Evolutionary conservation across 805 yeast genomes (phyloP).

Genomic region (Nakazawaea holstii): DNA sequence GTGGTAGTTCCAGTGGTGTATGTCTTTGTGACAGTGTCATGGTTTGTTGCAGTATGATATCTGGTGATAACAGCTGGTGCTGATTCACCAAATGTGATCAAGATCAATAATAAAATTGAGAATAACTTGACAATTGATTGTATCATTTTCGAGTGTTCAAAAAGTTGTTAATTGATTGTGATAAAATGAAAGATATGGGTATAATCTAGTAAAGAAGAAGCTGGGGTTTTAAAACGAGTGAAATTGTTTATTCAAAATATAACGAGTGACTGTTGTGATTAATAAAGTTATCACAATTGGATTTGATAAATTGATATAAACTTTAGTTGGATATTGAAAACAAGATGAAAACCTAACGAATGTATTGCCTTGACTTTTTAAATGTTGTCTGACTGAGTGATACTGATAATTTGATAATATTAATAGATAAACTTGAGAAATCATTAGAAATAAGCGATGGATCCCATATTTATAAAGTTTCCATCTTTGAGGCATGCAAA

Average conservation of each 20-base stretch:
- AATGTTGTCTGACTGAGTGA: too few relatives aligned
- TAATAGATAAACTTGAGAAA: too few relatives aligned
- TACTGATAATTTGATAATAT: too few relatives aligned
- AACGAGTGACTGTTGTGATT: constrained; percentile 9
- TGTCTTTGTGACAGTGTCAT: constrained; percentile 23
- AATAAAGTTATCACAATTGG: neutral
- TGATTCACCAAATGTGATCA: constrained; percentile 6
- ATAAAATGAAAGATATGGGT: too few relatives aligned
- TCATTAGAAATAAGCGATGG: too few relatives aligned
- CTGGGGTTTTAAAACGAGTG: too few relatives aligned
- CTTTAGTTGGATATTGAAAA: neutral
- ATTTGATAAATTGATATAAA: neutral
- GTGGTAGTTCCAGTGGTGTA: constrained; percentile 42
- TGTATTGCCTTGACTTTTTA: neutral
- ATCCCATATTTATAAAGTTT: too few relatives aligned
- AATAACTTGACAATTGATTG: neutral
- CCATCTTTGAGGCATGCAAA: too few relatives aligned
- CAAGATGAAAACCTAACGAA: too few relatives aligned
- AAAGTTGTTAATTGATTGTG: neutral
- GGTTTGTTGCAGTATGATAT: constrained; percentile 24
- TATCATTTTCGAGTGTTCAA: neutral
- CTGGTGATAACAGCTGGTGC: constrained; percentile 20
- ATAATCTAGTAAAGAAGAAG: neutral
- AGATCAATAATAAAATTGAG: neutral
- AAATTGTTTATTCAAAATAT: neutral